A percentile compares a stretch with the other conserved stretches of the same genome.
Evolutionary conservation across 306 rosid genomes (phyloP).

Genomic region (Medicago truncatula): DNA sequence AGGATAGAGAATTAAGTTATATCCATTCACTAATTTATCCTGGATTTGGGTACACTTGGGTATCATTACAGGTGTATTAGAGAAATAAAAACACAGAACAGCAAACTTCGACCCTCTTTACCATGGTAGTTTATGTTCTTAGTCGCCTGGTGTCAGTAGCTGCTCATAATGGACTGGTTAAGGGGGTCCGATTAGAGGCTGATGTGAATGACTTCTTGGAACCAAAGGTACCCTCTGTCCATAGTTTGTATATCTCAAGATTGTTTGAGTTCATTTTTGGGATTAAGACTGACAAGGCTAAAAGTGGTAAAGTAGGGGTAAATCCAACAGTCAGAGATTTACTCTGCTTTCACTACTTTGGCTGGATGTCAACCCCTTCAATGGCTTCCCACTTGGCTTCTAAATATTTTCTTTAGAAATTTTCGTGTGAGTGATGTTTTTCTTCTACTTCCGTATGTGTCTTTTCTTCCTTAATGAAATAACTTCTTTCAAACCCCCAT

Average conservation of each 20-base stretch:
- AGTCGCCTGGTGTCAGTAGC: background rate
- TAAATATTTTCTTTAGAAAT: background rate
- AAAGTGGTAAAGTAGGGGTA: background rate
- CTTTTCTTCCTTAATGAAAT: slow-evolving; percentile 8
- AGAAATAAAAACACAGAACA: slow-evolving; percentile 7
- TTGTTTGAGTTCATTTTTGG: background rate
- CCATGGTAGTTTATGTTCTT: slow-evolving; percentile 23
- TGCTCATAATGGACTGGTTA: background rate
- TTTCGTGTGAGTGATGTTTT: background rate
- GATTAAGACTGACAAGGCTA: background rate
- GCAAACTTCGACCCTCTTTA: slow-evolving; percentile 6
- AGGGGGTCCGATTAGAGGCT: background rate
- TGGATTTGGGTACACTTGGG: slow-evolving; percentile 24
- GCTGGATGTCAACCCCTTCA: slow-evolving; percentile 23
- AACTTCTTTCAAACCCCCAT: background rate
- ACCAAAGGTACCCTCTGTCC: background rate
- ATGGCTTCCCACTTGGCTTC: slow-evolving; percentile 2
- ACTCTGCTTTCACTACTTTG: background rate
- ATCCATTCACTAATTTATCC: slow-evolving; percentile 3
- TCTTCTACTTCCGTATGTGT: background rate
- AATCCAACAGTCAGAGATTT: background rate
- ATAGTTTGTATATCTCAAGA: background rate
- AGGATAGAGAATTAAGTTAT: slow-evolving; percentile 20
- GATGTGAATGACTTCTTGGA: slow-evolving; percentile 10
- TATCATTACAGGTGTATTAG: background rate